Percentiles rank a stretch among this genome's conserved stretches.
Evolutionary conservation across 371 early-diverging fungal species (phyloP).

Genomic region (Basidiobolus meristosporus): DNA sequence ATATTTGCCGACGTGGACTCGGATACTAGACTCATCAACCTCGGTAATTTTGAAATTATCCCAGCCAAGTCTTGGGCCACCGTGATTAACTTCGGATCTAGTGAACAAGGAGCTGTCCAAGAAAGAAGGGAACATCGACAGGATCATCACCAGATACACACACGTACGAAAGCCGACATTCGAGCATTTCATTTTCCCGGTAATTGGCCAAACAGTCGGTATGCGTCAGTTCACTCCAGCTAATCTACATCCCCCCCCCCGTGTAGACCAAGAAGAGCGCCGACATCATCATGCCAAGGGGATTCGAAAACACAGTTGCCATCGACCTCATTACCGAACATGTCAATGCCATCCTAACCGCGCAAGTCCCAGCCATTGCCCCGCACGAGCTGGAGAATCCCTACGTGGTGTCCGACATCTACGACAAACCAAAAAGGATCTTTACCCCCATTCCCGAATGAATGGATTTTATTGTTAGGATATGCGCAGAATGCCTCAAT

Average conservation of each 20-base stretch:
- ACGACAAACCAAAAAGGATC: too few relatives aligned
- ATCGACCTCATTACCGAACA: conserved; percentile 17
- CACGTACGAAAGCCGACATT: conserved; percentile 18
- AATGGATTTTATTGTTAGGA: too few relatives aligned
- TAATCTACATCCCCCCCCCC: not conserved
- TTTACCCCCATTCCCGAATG: too few relatives aligned
- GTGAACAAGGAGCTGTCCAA: too few relatives aligned
- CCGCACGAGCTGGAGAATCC: too few relatives aligned
- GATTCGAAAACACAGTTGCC: conserved; percentile 18
- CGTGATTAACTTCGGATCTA: not conserved
- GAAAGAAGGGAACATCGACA: not conserved
- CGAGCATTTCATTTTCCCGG: conserved; percentile 23
- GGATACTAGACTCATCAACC: conserved; percentile 29
- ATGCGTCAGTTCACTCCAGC: too few relatives aligned
- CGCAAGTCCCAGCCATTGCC: too few relatives aligned
- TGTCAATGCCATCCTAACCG: conserved; percentile 9
- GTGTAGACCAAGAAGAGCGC: conserved; percentile 17
- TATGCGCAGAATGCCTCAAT: too few relatives aligned
- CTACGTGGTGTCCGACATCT: too few relatives aligned
- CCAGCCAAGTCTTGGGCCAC: too few relatives aligned
- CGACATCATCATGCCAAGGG: conserved; percentile 28
- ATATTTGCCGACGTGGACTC: conserved; percentile 44
- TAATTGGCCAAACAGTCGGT: too few relatives aligned
- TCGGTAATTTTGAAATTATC: conserved; percentile 13
- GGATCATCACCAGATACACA: not conserved